A percentile compares a stretch with the other conserved stretches of the same genome.
phyloP scores from a whole-genome alignment of 257 asterid species.

The Solanum chaucha region DNA sequence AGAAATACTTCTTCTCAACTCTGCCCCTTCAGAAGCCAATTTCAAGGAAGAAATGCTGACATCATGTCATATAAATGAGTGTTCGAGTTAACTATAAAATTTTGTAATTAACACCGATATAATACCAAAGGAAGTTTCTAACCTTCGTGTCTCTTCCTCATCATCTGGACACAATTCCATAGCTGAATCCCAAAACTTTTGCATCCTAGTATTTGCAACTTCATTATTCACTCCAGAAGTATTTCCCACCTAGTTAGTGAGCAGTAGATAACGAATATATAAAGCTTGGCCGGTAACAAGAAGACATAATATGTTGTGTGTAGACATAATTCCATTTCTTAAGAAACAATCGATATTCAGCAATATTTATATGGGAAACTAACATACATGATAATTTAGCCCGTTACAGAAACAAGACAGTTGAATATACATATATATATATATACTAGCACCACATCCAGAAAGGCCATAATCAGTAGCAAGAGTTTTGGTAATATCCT shows the following conservation, averaged over 20 bases:
- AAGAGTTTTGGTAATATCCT: background rate
- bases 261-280: background rate
- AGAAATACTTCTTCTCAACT: conserved; percentile 45
- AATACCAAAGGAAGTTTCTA: background rate
- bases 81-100: conserved; percentile 6
- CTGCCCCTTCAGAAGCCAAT: conserved; percentile 69
- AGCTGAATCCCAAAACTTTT: conserved; percentile 93
- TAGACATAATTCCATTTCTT: background rate
- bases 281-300: background rate
- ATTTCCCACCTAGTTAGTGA: conserved; percentile 57
- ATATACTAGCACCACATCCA: background rate
- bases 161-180: conserved; percentile 70
- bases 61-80: conserved; percentile 3
- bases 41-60: conserved; percentile 65
- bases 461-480: background rate
- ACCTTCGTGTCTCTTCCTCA: conserved; percentile 76
- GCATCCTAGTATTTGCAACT: conserved; percentile 71
- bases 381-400: background rate
- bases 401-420: background rate
- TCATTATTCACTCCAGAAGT: conserved; percentile 54
- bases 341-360: background rate
- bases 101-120: background rate
- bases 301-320: background rate
- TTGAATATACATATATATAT: background rate
- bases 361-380: background rate